phyloP scores from a whole-genome alignment of 805 yeast species.

The Yarrowia divulgata region DNA sequence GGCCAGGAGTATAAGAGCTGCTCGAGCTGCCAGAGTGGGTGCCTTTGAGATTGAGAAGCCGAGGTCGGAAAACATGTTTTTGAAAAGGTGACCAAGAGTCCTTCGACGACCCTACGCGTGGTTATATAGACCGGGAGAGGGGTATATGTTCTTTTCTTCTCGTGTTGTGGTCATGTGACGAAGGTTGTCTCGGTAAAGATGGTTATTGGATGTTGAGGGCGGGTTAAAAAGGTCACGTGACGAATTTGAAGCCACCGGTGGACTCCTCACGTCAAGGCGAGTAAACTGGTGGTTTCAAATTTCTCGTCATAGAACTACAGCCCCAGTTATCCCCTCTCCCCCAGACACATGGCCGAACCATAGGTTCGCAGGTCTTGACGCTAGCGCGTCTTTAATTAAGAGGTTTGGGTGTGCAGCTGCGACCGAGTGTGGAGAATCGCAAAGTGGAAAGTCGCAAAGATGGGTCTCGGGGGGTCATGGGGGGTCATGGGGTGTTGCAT shows the following conservation, averaged over 20 bases:
- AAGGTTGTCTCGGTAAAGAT: not conserved
- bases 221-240: not conserved
- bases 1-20: conserved; percentile 10
- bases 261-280: not conserved
- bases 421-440: not conserved
- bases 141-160: not conserved
- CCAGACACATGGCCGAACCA: conserved; percentile 6
- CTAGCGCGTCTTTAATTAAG: conserved; percentile 13
- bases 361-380: not conserved
- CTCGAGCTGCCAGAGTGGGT: conserved; percentile 16
- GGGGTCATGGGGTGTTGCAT: too few relatives aligned
- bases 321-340: too few relatives aligned
- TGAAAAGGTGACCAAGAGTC: not conserved
- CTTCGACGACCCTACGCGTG: not conserved
- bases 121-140: conserved; percentile 21
- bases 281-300: too few relatives aligned
- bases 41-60: conserved; percentile 19
- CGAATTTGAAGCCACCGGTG: too few relatives aligned
- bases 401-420: not conserved
- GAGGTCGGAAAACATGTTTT: conserved; percentile 3
- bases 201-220: too few relatives aligned
- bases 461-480: too few relatives aligned
- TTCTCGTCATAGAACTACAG: too few relatives aligned
- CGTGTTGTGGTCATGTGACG: conserved; percentile 6
- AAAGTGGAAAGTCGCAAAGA: not conserved